phyloP scores from a whole-genome alignment of 139 green algal genomes.

The Coelastrella sp. region DNA sequence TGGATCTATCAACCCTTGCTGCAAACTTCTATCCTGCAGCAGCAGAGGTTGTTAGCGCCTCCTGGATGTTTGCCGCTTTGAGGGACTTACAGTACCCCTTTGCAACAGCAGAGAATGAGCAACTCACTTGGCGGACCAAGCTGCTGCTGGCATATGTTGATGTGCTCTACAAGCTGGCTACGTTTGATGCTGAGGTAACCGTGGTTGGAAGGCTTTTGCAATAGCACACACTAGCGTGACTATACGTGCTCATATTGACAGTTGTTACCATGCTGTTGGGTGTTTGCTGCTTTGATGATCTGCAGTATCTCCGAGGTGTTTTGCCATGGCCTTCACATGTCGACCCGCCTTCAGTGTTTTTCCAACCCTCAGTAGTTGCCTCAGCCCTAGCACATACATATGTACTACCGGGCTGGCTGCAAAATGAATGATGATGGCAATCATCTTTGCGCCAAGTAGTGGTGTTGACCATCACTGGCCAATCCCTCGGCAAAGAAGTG shows the following conservation, averaged over 20 bases:
- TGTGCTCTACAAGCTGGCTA: neutral
- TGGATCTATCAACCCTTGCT: neutral
- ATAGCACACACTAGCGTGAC: neutral
- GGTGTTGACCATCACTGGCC: too few relatives aligned
- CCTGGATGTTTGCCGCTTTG: neutral
- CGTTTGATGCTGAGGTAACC: neutral
- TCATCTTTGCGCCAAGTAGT: too few relatives aligned
- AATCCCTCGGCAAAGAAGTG: neutral
- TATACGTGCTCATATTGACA: neutral
- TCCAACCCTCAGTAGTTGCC: too few relatives aligned
- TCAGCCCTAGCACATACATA: too few relatives aligned
- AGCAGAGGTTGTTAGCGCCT: neutral
- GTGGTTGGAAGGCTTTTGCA: neutral
- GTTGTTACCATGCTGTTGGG: neutral
- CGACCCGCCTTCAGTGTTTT: too few relatives aligned
- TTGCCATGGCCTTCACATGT: too few relatives aligned
- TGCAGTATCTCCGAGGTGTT: too few relatives aligned
- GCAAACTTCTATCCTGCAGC: constrained; percentile 17
- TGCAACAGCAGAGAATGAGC: neutral
- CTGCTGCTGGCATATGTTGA: neutral
- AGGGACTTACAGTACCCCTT: constrained; percentile 16
- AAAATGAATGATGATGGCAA: too few relatives aligned
- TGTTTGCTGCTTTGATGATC: too few relatives aligned
- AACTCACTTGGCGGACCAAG: neutral
- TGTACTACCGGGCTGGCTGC: too few relatives aligned